Percentiles rank a stretch among this genome's conserved stretches.
These are phyloP conservation scores for Nannochloropsis salina DNA, from an alignment of 108 stramenopile genomes.

Conservation along the genomic window DNA sequence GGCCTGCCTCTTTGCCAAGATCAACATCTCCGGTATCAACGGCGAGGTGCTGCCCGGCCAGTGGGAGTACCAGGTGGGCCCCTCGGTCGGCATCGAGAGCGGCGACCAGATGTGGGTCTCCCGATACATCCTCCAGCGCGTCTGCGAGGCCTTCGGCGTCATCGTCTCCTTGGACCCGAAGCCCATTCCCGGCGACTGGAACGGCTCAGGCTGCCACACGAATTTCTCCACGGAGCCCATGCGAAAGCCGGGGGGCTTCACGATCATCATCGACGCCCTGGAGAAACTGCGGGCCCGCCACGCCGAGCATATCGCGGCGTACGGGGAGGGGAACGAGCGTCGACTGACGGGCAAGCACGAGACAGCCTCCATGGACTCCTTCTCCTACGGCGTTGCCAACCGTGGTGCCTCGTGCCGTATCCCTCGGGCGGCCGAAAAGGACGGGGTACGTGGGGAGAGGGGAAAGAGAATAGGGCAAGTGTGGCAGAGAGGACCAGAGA, in stretches of 20 bases:
- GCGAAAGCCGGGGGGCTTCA: slow-evolving; percentile 82
- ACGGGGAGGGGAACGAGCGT: slow-evolving; percentile 93
- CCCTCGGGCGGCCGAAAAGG: slow-evolving; percentile 76
- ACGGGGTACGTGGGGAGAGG: slow-evolving; percentile 47
- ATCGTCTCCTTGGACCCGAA: slow-evolving; percentile 93
- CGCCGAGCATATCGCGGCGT: slow-evolving; percentile 90
- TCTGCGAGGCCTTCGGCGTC: slow-evolving; percentile 94
- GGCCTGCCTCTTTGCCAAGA: slow-evolving; percentile 87
- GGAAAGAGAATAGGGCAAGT: too few relatives aligned
- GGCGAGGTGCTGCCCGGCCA: slow-evolving; percentile 99
- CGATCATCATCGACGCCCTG: slow-evolving; percentile 84
- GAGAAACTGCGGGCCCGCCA: slow-evolving; percentile 92
- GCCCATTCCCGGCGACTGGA: slow-evolving; percentile 98
- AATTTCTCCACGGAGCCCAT: slow-evolving; percentile 93
- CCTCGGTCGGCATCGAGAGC: slow-evolving; percentile 92
- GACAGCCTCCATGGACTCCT: slow-evolving; percentile 82
- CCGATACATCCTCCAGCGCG: slow-evolving; percentile 90
- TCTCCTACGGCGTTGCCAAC: slow-evolving; percentile 94
- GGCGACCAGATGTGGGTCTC: slow-evolving; percentile 94
- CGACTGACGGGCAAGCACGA: slow-evolving; percentile 91
- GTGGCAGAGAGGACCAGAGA: too few relatives aligned
- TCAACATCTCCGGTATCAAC: slow-evolving; percentile 89
- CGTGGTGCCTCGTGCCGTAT: slow-evolving; percentile 91
- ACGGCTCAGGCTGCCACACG: slow-evolving; percentile 92
- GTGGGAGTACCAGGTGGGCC: slow-evolving; percentile 97